Conservation (phyloP, 1,284 basidiomycete species). For the Trichosporon faecale region DNA sequence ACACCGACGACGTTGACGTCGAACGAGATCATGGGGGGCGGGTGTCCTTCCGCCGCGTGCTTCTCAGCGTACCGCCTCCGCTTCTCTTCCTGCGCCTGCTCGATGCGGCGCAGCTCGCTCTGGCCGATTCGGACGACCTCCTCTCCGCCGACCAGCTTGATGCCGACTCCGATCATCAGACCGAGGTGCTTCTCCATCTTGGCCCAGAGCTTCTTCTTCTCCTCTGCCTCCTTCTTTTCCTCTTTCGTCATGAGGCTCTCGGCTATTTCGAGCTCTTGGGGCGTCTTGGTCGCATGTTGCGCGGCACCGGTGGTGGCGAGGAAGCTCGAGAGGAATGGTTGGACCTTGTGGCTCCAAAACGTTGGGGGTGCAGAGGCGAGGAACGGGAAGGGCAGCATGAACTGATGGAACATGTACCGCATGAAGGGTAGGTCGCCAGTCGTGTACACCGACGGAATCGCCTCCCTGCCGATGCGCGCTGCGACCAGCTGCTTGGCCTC, state of each 20-base stretch:
- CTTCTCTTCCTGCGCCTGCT: conserved; percentile 62
- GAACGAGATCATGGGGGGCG: conserved; percentile 53
- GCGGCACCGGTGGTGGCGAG: conserved; percentile 60
- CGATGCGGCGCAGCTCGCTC: conserved; percentile 70
- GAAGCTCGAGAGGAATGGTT: conserved; percentile 81
- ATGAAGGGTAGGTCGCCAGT: conserved; percentile 73
- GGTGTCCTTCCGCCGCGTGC: conserved; percentile 46
- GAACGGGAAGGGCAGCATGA: conserved; percentile 89
- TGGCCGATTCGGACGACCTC: conserved; percentile 84
- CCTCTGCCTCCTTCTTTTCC: conserved; percentile 59
- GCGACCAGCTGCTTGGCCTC: conserved; percentile 56
- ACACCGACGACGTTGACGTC: conserved; percentile 87
- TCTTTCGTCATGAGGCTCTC: conserved; percentile 51
- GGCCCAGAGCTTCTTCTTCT: conserved; percentile 61
- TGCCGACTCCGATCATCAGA: conserved; percentile 73
- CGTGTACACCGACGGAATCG: conserved; percentile 11
- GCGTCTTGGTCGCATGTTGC: conserved; percentile 42
- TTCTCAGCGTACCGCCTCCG: conserved; percentile 42
- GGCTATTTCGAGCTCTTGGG: conserved; percentile 34
- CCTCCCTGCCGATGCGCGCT: conserved; percentile 28
- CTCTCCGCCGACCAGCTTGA: conserved; percentile 75
- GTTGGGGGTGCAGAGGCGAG: conserved; percentile 76
- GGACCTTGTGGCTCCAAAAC: conserved; percentile 88
- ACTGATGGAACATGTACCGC: conserved; percentile 82
- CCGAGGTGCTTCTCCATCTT: conserved; percentile 80